phyloP scores from a whole-genome alignment of 345 rosid genomes.

The Eucalyptus dawsonii region DNA sequence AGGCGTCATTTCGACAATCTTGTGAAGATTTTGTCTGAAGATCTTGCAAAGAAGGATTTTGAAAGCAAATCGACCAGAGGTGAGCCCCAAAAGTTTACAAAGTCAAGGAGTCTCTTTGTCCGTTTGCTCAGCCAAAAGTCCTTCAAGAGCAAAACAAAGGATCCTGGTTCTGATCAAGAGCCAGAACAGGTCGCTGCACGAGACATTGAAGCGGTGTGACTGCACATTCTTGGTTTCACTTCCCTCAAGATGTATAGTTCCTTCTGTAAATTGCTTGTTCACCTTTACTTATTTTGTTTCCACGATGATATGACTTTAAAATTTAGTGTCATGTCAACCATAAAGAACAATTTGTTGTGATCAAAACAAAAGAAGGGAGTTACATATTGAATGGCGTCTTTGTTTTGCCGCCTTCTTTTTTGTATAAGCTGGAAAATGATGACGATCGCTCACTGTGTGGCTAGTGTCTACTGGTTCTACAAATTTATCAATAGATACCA shows the following conservation, averaged over 20 bases:
- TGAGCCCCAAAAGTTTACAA: constrained; percentile 14
- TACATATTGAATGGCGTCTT: neutral
- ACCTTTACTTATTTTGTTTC: neutral
- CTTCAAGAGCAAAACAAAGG: constrained; percentile 35
- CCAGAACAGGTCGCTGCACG: constrained; percentile 8
- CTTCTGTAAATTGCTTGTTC: neutral
- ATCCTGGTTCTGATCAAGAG: constrained; percentile 40
- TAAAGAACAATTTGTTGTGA: neutral
- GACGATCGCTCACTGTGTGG: neutral
- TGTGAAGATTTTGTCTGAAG: constrained; percentile 47
- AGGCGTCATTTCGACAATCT: constrained; percentile 50
- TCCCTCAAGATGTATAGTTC: neutral
- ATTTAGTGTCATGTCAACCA: neutral
- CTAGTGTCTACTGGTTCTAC: neutral
- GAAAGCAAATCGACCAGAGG: neutral
- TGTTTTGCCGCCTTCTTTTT: neutral
- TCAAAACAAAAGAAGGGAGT: neutral
- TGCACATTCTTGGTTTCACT: neutral
- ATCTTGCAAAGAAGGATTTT: constrained; percentile 39
- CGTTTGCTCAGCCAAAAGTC: constrained; percentile 52
- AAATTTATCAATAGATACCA: neutral
- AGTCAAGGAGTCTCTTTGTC: constrained; percentile 43
- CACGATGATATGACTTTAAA: neutral
- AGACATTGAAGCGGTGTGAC: constrained; percentile 27
- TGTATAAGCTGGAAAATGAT: neutral